Base-by-base conservation (phyloP, 805 yeast species). In the Jamesozyma spencerorum region DNA sequence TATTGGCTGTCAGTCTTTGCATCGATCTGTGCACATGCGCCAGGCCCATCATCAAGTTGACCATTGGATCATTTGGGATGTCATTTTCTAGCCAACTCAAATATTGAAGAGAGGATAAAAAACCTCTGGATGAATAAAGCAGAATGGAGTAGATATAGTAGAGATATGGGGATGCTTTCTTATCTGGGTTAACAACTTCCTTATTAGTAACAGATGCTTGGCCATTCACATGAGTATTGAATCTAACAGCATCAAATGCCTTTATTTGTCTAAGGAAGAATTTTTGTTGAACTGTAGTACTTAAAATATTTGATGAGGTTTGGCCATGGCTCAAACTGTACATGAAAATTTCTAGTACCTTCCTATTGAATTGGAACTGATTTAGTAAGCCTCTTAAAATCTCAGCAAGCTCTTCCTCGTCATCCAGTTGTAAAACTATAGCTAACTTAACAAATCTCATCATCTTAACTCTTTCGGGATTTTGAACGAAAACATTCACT, bases 21-120 rank as follows among this genome's bases (percentile, higher is more conserved):
- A 88, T 81, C 0, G 97, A 83, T 33, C 97, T 71, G 51, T 90
- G 96, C 18, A 88, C 66, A 61, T 87, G 88, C 0, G 88, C 78
- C 31, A 92, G 60, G 0, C 92, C 97, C 34, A 84, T 66, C 29
- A 82, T 62, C 20, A 92, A 67, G 45, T 85, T 72, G 2, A 92
- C 66, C 66, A 86, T 74, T 1, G 97, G 94, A 47, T 90, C 95
- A 32, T 75, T 63, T 34, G 80, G 79, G 41, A 75, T 75, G 18
- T 75, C 71, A 38, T 72, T 72, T 55, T 83, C 82, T 3, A 86
- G 79, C 42, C 88, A 74, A 36, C 77, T 71, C 42, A 84, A 68
- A 57, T 90, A 88, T 18, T 81, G 84, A 43, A 90, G 65, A 2
- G 95, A 79, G 2, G 97, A 84, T 11, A 79, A 75, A 56, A 82